phyloP scores from a whole-genome alignment of 192 early-diverging fungal genomes.

The Mycoemilia scoparia region DNA sequence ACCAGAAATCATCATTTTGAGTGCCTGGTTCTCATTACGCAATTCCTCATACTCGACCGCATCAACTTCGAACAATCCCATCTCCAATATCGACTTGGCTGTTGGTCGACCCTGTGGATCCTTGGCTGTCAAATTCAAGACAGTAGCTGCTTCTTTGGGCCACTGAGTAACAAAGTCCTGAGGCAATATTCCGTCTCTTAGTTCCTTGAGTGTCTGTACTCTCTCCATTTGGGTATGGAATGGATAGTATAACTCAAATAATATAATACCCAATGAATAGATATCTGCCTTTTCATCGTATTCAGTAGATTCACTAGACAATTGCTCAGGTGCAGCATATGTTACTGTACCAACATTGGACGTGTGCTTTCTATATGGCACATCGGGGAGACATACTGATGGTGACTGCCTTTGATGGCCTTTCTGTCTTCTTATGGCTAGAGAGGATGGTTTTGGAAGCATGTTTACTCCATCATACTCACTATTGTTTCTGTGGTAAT shows the following conservation, averaged over 20 bases:
- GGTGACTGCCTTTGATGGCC: constrained; percentile 7
- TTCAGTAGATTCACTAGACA: constrained; percentile 13
- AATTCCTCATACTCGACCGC: constrained; percentile 25
- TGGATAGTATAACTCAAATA: constrained; percentile 87
- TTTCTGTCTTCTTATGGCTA: not conserved
- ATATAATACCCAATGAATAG: constrained; percentile 88
- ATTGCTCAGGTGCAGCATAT: constrained; percentile 60
- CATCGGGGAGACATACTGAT: constrained; percentile 39
- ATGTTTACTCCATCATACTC: no score
- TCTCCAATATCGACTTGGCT: constrained; percentile 47
- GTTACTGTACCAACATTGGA: constrained; percentile 81
- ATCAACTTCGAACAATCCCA: constrained; percentile 41
- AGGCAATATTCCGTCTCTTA: constrained; percentile 64
- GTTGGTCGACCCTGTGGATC: constrained; percentile 52
- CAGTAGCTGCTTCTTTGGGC: constrained; percentile 49
- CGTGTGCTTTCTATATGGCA: constrained; percentile 58
- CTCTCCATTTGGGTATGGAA: constrained; percentile 87
- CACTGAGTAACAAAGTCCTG: constrained; percentile 32
- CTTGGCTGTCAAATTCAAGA: constrained; percentile 64
- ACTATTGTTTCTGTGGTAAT: no score
- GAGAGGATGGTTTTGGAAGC: no score
- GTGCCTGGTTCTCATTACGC: constrained; percentile 16
- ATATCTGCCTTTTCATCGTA: constrained; percentile 79
- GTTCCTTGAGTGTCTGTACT: constrained; percentile 39
- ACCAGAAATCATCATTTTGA: no score